phyloP scores from a whole-genome alignment of 1,139 yeast genomes.

The Suhomyces ambrosiae region DNA sequence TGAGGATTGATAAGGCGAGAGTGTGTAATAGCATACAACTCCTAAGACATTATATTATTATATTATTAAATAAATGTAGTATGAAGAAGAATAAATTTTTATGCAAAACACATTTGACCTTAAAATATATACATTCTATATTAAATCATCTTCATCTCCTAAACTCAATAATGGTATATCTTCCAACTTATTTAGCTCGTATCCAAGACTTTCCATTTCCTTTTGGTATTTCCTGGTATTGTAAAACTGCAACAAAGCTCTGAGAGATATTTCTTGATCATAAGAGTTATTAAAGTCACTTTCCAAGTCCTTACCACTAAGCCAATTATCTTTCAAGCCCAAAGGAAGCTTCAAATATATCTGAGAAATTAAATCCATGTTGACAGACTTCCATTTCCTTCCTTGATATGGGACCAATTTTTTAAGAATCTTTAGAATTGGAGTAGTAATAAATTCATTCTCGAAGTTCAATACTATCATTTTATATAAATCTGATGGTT shows the following conservation, averaged over 20 bases:
- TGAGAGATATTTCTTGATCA: conserved; percentile 82
- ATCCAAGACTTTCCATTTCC: conserved; percentile 59
- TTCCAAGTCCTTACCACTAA: conserved; percentile 80
- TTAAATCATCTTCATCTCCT: conserved; percentile 15
- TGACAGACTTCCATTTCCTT: conserved; percentile 88
- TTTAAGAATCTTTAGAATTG: conserved; percentile 73
- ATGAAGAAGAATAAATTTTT: no score
- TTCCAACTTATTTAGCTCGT: conserved; percentile 32
- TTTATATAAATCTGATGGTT: conserved; percentile 54
- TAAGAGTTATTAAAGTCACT: conserved; percentile 75
- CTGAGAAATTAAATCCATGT: conserved; percentile 91
- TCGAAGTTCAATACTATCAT: conserved; percentile 52
- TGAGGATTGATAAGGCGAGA: no score
- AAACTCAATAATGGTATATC: conserved; percentile 27
- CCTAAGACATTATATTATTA: no score
- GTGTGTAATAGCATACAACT: no score
- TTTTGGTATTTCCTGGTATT: conserved; percentile 59
- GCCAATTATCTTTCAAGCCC: conserved; percentile 82
- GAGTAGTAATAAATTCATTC: conserved; percentile 64
- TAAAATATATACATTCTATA: conserved; percentile 7
- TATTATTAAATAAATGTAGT: no score
- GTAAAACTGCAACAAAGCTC: conserved; percentile 80
- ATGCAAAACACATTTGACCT: no score
- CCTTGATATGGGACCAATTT: conserved; percentile 89
- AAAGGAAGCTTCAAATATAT: conserved; percentile 77